Conservation (phyloP, 306 rosid species). For the Malus sylvestris region DNA sequence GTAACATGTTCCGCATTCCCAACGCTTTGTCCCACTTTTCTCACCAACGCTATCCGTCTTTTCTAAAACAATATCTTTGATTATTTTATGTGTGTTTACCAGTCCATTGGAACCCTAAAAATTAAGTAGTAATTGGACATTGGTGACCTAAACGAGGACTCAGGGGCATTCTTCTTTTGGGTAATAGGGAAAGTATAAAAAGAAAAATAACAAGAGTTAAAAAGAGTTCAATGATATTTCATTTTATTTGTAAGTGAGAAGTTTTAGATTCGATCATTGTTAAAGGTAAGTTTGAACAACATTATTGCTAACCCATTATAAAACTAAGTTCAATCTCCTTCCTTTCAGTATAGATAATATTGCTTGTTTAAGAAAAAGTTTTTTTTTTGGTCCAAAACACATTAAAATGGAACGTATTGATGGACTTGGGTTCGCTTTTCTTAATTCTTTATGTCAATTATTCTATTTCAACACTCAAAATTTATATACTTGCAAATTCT, state of each 20-base stretch:
- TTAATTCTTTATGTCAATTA: no score
- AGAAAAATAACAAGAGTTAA: neutral
- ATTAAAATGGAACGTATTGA: no score
- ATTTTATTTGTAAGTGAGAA: rapidly evolving
- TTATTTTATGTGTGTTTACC: neutral
- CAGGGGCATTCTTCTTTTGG: neutral
- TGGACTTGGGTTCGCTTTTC: neutral
- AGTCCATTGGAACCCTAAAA: neutral
- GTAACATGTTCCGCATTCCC: neutral
- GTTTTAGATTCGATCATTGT: rapidly evolving
- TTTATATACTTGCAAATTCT: no score
- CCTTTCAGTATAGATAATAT: no score
- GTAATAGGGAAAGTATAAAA: neutral
- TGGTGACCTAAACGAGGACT: neutral
- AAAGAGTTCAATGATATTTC: rapidly evolving
- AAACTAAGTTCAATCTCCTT: no score
- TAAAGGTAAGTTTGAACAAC: rapidly evolving
- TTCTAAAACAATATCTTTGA: neutral
- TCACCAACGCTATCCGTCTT: neutral
- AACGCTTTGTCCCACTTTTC: neutral
- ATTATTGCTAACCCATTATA: rapidly evolving
- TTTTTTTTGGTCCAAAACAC: no score
- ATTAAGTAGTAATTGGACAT: neutral
- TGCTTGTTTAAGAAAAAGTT: no score
- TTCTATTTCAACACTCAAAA: no score